These are phyloP conservation scores for Gossypium herbaceum DNA, from an alignment of 345 rosid genomes.

Conservation along the genomic window DNA sequence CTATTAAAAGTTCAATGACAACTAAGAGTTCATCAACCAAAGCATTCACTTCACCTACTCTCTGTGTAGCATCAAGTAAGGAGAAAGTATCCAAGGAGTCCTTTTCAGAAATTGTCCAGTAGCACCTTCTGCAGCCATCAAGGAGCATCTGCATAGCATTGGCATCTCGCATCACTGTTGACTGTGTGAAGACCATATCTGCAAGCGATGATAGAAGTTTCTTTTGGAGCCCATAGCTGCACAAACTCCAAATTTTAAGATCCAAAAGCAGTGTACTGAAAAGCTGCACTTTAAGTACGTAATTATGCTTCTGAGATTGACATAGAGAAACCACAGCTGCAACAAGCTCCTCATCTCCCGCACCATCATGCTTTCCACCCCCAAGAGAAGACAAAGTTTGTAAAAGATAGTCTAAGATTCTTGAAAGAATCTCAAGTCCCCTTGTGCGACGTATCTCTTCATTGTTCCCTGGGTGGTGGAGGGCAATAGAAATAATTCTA, in stretches of 20 bases:
- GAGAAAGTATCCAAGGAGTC: constrained; percentile 69
- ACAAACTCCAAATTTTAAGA: constrained; percentile 89
- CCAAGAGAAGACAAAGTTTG: constrained; percentile 68
- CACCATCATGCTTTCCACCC: constrained; percentile 53
- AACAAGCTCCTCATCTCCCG: constrained; percentile 90
- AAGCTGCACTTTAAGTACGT: constrained; percentile 89
- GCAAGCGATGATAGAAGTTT: constrained; percentile 93
- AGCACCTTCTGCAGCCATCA: constrained; percentile 98
- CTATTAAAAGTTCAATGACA: constrained; percentile 89
- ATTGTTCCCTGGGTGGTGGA: constrained; percentile 80
- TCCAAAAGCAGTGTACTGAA: constrained; percentile 81
- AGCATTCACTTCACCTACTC: constrained; percentile 92
- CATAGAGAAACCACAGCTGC: constrained; percentile 85
- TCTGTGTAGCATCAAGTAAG: constrained; percentile 51
- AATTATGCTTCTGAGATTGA: constrained; percentile 80
- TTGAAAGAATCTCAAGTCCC: constrained; percentile 90
- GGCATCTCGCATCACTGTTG: constrained; percentile 85
- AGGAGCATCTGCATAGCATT: constrained; percentile 98
- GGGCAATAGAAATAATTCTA: constrained; percentile 72
- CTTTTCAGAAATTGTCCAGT: constrained; percentile 83
- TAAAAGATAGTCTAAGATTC: constrained; percentile 79
- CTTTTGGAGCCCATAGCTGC: constrained; percentile 96
- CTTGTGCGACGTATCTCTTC: constrained; percentile 72
- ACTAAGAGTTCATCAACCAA: constrained; percentile 97
- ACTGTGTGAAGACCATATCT: constrained; percentile 98